phyloP scores from a whole-genome alignment of 306 rosid species.

The Comarum palustre region DNA sequence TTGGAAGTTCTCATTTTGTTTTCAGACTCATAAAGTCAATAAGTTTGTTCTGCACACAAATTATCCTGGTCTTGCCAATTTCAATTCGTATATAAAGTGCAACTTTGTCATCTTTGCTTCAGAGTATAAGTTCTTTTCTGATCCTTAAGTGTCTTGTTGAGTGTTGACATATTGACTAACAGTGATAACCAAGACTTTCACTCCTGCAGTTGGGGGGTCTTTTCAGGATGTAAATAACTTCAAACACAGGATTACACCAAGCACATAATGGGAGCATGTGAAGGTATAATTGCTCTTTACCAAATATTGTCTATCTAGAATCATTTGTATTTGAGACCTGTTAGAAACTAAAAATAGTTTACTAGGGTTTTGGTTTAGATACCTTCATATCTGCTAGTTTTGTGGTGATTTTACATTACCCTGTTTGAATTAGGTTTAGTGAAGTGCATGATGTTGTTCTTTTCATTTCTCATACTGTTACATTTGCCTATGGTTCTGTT shows the following conservation, averaged over 20 bases:
- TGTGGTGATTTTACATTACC: not conserved
- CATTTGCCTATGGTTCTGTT: not conserved
- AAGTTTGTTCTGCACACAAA: constrained; percentile 96
- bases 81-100: constrained; percentile 93
- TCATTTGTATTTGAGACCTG: not conserved
- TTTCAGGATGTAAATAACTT: constrained; percentile 54
- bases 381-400: not conserved
- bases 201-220: constrained; percentile 55
- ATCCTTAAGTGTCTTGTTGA: constrained; percentile 11
- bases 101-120: constrained; percentile 75
- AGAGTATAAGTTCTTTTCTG: constrained; percentile 47
- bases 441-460: not conserved
- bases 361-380: not conserved
- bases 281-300: constrained; percentile 47
- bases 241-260: constrained; percentile 61
- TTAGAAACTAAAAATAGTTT: not conserved
- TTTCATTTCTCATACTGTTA: too few relatives aligned
- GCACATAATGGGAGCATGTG: constrained; percentile 95
- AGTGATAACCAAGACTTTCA: constrained; percentile 20
- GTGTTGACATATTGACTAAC: constrained; percentile 15
- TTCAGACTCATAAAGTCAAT: constrained; percentile 91
- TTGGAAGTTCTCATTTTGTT: constrained; percentile 24
- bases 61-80: constrained; percentile 95
- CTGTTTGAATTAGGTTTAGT: not conserved
- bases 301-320: not conserved